phyloP scores from a whole-genome alignment of 108 stramenopile species.

The Cyclostephanos tholiformis region DNA sequence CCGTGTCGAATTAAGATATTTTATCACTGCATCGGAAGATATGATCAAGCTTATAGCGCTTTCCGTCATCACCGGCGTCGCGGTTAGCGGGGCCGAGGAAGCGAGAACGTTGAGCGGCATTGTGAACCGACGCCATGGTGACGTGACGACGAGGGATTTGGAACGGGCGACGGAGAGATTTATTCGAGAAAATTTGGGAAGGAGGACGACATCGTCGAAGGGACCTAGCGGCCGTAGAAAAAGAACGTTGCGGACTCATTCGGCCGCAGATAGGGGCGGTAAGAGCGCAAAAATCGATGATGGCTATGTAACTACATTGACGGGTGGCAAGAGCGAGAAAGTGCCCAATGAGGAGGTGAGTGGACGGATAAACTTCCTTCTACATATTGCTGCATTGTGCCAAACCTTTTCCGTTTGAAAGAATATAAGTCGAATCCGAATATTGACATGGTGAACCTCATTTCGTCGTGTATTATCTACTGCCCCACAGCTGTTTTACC shows the following conservation, averaged over 20 bases:
- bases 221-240: neutral
- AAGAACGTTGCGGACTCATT: neutral
- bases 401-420: neutral
- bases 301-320: neutral
- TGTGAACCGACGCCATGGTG: neutral
- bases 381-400: neutral
- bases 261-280: neutral
- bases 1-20: neutral
- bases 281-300: neutral
- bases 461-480: neutral
- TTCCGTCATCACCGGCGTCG: neutral
- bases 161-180: slow-evolving; percentile 6
- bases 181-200: neutral
- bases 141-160: neutral
- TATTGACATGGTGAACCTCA: neutral
- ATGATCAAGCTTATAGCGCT: slow-evolving; percentile 3
- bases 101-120: neutral
- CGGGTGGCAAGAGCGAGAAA: neutral
- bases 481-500: slow-evolving; percentile 23
- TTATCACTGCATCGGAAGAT: neutral
- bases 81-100: slow-evolving; percentile 4
- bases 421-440: neutral
- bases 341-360: neutral
- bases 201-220: neutral
- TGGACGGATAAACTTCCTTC: neutral